phyloP scores from a whole-genome alignment of 495 filamentous ascomycete species.

The Penicillium cinerascens region DNA sequence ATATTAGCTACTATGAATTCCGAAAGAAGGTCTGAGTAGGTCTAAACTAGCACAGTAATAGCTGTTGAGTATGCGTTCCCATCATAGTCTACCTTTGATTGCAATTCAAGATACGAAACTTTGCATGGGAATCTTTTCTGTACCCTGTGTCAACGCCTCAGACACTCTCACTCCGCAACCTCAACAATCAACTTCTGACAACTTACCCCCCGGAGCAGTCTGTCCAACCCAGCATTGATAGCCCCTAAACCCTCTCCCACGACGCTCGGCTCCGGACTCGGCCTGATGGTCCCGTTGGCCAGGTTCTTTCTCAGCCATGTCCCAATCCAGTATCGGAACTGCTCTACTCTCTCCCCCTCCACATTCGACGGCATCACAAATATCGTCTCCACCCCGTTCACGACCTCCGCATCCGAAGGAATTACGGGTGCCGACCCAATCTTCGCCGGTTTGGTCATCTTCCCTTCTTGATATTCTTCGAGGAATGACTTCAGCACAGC shows the following conservation, averaged over 20 bases:
- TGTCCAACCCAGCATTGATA: conserved; percentile 44
- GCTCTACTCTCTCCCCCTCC: conserved; percentile 31
- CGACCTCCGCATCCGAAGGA: conserved; percentile 25
- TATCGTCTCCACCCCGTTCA: conserved; percentile 38
- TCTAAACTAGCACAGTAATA: no score
- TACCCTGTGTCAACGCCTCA: background rate
- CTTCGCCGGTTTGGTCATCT: conserved; percentile 22
- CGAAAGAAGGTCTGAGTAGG: no score
- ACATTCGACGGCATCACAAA: conserved; percentile 35
- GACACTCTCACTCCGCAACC: conserved; percentile 26
- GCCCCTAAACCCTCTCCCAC: conserved; percentile 42
- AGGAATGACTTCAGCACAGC: conserved; percentile 37
- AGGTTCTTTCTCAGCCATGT: conserved; percentile 42
- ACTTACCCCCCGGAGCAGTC: conserved; percentile 41
- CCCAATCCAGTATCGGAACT: conserved; percentile 40
- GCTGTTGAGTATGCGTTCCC: no score
- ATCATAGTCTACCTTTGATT: no score
- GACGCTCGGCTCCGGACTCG: conserved; percentile 42
- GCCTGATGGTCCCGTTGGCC: conserved; percentile 36
- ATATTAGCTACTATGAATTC: no score
- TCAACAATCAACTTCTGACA: conserved; percentile 48
- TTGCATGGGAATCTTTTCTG: background rate
- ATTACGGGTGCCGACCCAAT: conserved; percentile 36
- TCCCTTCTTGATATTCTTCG: conserved; percentile 5
- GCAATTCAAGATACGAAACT: no score